Evolutionary conservation across 2,329 filamentous ascomycete genomes (phyloP), one percentile per base, ranked within the genome.

Genomic region (Cladobotryum protrusum): DNA sequence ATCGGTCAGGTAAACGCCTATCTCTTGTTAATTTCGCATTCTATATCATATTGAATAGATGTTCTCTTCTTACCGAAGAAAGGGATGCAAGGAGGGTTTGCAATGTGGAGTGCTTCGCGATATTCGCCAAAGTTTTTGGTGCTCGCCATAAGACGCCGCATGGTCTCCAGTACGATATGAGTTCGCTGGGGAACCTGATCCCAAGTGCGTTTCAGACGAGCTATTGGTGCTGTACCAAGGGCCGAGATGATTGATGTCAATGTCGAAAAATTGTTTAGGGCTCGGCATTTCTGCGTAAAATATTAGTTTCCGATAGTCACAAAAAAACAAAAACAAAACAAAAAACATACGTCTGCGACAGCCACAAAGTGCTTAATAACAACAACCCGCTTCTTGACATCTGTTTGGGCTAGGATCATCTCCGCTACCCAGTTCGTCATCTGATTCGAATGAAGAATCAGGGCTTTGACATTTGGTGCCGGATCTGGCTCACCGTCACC

Each of bases 391-490:
- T 95, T 95, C 75, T 93, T 96, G 55, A 96, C 88, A 65, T 99
- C 93, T 60, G 85, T 81, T 68, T 99, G 93, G 0, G 87, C 91
- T 54, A 99, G 71, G 58, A 99, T 97, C 93, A 99, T 97, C 68
- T 97, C 92, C 29, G 93, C 93, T 45, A 97, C 93, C 93, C 93
- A 99, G 66, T 97, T 99, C 5, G 93, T 99, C 76, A 99, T 84
- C 68, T 97, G 92, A 63, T 99, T 99, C 1, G 93, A 97, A 70
- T 99, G 93, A 47, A 97, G 76, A 70, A 99, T 99, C 55, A 99
- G 78, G 9, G 90, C 88, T 71, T 97, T 96, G 59, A 99, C 89
- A 60, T 99, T 97, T 1, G 89, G 82, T 9, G 93, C 91, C 33
- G 91, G 88, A 61, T 96, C 90, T 5, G 86, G 80, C 55, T 91